Base-by-base conservation (phyloP, 148 eudicot genomes). In the Rhododendron molle region DNA sequence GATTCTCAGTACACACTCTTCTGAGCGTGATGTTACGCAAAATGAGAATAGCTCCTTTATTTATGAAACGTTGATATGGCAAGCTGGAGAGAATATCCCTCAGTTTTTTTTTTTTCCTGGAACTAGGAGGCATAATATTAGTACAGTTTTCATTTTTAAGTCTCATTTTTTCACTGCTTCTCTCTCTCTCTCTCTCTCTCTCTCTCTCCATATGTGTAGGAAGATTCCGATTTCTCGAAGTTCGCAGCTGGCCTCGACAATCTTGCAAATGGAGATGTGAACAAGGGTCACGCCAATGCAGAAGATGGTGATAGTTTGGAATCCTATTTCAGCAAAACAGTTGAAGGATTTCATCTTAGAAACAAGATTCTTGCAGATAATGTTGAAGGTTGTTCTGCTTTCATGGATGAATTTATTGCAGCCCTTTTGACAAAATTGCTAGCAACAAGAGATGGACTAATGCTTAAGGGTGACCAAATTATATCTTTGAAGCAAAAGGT, bases 361-460 rank as follows among this genome's bases (percentile, higher is more conserved):
- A 87, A 92, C 81, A 91, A 86, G 87, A 50, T 78, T 83, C 81
- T 90, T 40, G 85, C 91, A 18, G 91, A 92, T 88, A 90, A 90
- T 87, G 73, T 93, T 88, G 88, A 89, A 74, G 83, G 85, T 65
- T 88, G 87, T 78, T 90, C 93, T 79, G 85, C 93, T 87, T 91
- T 87, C 82, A 76, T 95, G 91, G 93, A 92, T 87, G 90, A 91
- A 83, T 88, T 89, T 44, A 90, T 90, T 87, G 89, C 91, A 86
- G 89, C 94, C 86, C 83, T 95, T 83, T 80, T 91, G 86, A 90
- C 77, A 87, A 94, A 92, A 84, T 85, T 95, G 83, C 86, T 60
- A 65, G 89, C 87, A 81, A 90, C 89, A 85, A 91, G 90, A 87
- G 88, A 93, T 86, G 83, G 74, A 84, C 50, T 92, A 71, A 65